Evolutionary conservation across 768 basidiomycete species (phyloP), one percentile per base, ranked within the genome.

Genomic region (Suillus subluteus): DNA sequence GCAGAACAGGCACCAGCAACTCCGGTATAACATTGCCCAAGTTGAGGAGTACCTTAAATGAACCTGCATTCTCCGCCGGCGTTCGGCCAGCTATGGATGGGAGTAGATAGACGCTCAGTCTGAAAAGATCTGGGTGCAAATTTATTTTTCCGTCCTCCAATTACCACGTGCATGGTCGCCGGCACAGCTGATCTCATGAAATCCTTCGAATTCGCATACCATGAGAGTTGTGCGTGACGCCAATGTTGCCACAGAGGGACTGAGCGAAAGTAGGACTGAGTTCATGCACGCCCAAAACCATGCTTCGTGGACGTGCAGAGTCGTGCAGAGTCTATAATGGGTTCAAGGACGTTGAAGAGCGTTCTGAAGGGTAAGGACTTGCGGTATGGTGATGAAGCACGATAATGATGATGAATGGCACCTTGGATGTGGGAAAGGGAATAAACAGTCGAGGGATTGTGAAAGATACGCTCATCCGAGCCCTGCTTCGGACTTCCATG

Each of bases 181-280:
- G 0, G 94, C 95, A 71, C 93, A 95, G 76, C 91, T 94, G 74
- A 99, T 94, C 82, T 99, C 97, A 78, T 98, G 97, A 50, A 99
- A 82, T 1, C 87, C 87, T 74, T 98, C 96, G 44, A 85, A 87
- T 1, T 96, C 96, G 72, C 95, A 98, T 0, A 99, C 97, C 32
- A 99, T 95, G 64, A 96, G 80, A 0, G 95, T n/a, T 97, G 46
- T 92, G 86, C 70, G 87, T 80, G 8, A 97, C 92, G 21, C 91
- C 91, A 21, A 89, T 85, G 38, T 92, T n/a, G n/a, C n/a, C 86
- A 12, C 80, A 80, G 30, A 97, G 79, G 3, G 91, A 90, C 61
- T 87, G 80, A 0, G 92, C 95, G 73, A 97, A 98, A 0, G 92
- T 88, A 6, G 80, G 76, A 0, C 96, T 97, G 37, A 99, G 86